Evolutionary conservation across 2,329 filamentous ascomycete genomes (phyloP), one percentile per base, ranked within the genome.

Genomic region (Epicoccum nigrum): DNA sequence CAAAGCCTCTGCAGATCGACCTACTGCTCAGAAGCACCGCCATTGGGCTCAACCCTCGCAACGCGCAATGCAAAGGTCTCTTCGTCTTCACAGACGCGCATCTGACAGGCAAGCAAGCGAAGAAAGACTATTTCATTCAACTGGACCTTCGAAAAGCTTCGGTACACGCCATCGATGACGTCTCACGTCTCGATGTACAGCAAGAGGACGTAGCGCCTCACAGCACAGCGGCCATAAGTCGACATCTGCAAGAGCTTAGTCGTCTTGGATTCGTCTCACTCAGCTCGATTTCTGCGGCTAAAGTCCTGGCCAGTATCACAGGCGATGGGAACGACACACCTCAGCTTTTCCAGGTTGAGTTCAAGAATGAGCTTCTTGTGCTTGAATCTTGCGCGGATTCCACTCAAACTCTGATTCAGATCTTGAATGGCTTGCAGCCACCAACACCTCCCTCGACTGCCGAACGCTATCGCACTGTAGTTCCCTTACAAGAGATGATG

Each of bases 381-480:
- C 77, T 99, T 6, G 94, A 99, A 73, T 95, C 92, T 1, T 99
- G 95, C 65, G 94, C 94, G 23, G 94, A 99, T 73, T 99, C 94
- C 1, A 97, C 92, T 0, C 92, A 97, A 70, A 99, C 94, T 0
- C 80, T 99, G 12, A 87, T 96, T 44, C 81, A 83, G 2, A 82
- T 96, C 33, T 76, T 92, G 13, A 90, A 89, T 64, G 92, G 88
- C 0, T 79, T 99, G 4, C 86, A 87, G 30, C 94, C 93, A 4
- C 93, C 94, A 1, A 86, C 85, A 7, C 88, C 92, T 0, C 91
- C 92, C 1, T 93, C 84, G 65, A 90, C 88, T 55, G 87, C 89
- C 60, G 84, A 87, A 58, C 94, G 94, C 68, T 99, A 96, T 71
- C 84, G 90, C 28, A 97, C 92, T 0, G 83, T 96, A 3, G 86